A percentile compares a stretch with the other conserved stretches of the same genome.
Evolutionary conservation across 1,139 yeast species (phyloP).

Genomic region (Geotrichum bryndzae): DNA sequence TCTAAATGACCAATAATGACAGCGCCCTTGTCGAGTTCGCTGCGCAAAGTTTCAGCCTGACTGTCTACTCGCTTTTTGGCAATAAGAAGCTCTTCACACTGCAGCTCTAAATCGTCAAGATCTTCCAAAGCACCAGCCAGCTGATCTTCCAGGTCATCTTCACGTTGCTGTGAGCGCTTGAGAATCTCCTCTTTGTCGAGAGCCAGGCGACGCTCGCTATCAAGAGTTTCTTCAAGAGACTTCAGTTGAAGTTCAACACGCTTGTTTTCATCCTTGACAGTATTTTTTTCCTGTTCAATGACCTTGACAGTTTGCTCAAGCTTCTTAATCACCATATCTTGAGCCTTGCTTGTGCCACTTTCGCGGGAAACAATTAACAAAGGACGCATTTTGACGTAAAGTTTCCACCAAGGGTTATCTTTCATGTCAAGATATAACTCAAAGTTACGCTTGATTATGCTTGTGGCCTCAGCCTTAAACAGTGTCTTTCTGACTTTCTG

Average conservation of each 20-base stretch:
- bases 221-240: slow-evolving; percentile 35
- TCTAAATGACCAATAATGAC: slow-evolving; percentile 32
- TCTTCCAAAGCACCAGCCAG: slow-evolving; percentile 35
- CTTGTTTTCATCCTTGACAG: slow-evolving; percentile 31
- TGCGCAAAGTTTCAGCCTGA: slow-evolving; percentile 31
- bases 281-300: slow-evolving; percentile 27
- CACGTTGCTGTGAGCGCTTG: slow-evolving; percentile 38
- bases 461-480: slow-evolving; percentile 63
- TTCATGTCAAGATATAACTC: slow-evolving; percentile 47
- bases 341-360: slow-evolving; percentile 47
- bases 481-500: slow-evolving; percentile 46
- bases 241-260: slow-evolving; percentile 37
- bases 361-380: slow-evolving; percentile 46
- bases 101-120: slow-evolving; percentile 36
- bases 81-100: slow-evolving; percentile 36
- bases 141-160: slow-evolving; percentile 39
- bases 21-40: slow-evolving; percentile 35
- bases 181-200: slow-evolving; percentile 43
- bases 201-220: slow-evolving; percentile 39
- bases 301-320: slow-evolving; percentile 28
- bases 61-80: slow-evolving; percentile 36
- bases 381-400: slow-evolving; percentile 71
- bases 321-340: slow-evolving; percentile 54
- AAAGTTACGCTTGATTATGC: slow-evolving; percentile 60
- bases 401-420: slow-evolving; percentile 73